Conservation (phyloP, 2,329 filamentous ascomycete genomes). For the Colletotrichum godetiae region DNA sequence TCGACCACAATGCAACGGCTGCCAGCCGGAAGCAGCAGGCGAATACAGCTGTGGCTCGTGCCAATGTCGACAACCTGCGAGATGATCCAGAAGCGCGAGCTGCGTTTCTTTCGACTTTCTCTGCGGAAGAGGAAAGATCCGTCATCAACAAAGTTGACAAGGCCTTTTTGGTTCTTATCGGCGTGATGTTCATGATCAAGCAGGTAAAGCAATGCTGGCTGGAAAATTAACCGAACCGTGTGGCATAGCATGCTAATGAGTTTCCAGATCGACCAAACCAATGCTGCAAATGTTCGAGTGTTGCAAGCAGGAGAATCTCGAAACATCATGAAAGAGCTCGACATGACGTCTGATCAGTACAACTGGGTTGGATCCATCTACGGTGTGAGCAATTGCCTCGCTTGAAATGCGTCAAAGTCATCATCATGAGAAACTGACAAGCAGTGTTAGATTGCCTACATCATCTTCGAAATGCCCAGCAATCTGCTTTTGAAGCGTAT, state of each 20-base stretch:
- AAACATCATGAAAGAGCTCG: slow-evolving; percentile 43
- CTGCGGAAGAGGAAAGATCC: slow-evolving; percentile 48
- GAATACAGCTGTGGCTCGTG: neutral
- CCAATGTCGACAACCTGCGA: slow-evolving; percentile 7
- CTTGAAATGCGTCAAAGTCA: neutral
- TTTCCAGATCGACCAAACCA: slow-evolving; percentile 49
- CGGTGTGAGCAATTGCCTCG: neutral
- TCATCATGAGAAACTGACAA: neutral
- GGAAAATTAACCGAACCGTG: neutral
- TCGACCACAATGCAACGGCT: slow-evolving; percentile 7
- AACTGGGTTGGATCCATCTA: slow-evolving; percentile 28
- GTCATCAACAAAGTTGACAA: slow-evolving; percentile 54
- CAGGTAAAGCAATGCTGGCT: slow-evolving; percentile 41
- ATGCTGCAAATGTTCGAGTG: slow-evolving; percentile 54
- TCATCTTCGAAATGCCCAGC: slow-evolving; percentile 52
- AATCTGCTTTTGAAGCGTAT: slow-evolving; percentile 51
- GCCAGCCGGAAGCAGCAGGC: slow-evolving; percentile 21
- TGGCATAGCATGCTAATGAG: neutral
- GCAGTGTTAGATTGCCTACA: slow-evolving; percentile 47
- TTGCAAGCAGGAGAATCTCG: slow-evolving; percentile 51
- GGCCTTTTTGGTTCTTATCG: slow-evolving; percentile 51
- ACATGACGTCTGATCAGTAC: slow-evolving; percentile 27
- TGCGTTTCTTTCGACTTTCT: slow-evolving; percentile 51
- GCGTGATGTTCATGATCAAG: slow-evolving; percentile 55
- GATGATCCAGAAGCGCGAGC: slow-evolving; percentile 39